A percentile compares a stretch with the other conserved stretches of the same genome.
These are phyloP conservation scores for Salix udensis DNA, from an alignment of 345 rosid genomes.

Conservation along the genomic window DNA sequence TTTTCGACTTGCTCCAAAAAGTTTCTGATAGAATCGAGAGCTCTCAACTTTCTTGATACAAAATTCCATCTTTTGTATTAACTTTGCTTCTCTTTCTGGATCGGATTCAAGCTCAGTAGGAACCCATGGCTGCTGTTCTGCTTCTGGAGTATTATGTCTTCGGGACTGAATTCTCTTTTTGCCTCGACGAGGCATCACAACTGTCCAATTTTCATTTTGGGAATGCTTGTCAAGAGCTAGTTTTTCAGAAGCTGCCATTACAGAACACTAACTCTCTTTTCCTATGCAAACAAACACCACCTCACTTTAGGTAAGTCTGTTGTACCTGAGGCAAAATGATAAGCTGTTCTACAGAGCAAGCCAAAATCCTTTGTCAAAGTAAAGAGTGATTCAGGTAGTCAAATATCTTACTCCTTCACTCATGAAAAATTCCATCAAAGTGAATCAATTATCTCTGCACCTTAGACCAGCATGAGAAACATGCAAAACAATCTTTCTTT, in stretches of 20 bases:
- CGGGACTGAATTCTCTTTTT: conserved; percentile 35
- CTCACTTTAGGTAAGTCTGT: neutral
- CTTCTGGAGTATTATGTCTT: conserved; percentile 23
- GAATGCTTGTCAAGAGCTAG: conserved; percentile 23
- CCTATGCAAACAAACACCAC: neutral
- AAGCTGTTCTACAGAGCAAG: neutral
- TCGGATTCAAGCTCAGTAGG: conserved; percentile 49
- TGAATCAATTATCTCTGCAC: neutral
- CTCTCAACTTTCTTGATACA: conserved; percentile 48
- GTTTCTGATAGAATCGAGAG: conserved; percentile 50
- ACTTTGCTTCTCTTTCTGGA: conserved; percentile 43
- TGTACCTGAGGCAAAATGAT: neutral
- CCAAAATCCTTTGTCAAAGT: neutral
- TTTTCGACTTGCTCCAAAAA: conserved; percentile 59
- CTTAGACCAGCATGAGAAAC: neutral
- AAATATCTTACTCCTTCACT: neutral
- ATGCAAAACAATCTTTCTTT: neutral
- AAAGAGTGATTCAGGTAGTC: neutral
- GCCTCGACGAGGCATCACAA: conserved; percentile 57
- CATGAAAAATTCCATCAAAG: neutral
- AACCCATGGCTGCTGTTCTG: conserved; percentile 42
- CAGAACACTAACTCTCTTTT: neutral
- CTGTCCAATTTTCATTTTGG: conserved; percentile 64
- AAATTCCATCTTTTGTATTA: conserved; percentile 47
- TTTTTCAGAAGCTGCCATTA: conserved; percentile 49